phyloP scores from a whole-genome alignment of 345 rosid genomes.

The Moricandia arvensis region DNA sequence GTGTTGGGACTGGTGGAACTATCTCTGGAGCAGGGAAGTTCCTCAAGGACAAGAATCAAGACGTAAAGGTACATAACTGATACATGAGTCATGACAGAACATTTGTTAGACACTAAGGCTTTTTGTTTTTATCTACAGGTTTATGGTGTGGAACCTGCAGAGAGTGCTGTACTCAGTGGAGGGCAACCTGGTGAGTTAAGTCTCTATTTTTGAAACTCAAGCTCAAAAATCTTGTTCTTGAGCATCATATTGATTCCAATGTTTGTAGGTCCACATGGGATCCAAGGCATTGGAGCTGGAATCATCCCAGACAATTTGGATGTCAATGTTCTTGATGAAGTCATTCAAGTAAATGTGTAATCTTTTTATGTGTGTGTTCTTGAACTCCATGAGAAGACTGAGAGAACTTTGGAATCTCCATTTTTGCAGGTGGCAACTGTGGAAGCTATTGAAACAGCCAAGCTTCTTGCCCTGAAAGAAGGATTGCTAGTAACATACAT shows the following conservation, averaged over 20 bases:
- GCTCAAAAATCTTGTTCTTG: neutral
- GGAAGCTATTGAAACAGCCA: constrained; percentile 60
- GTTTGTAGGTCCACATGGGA: constrained; percentile 43
- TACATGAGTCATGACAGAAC: neutral
- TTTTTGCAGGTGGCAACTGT: constrained; percentile 45
- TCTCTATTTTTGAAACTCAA: neutral
- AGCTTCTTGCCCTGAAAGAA: constrained; percentile 55
- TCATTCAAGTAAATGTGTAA: constrained; percentile 40
- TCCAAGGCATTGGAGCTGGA: constrained; percentile 54
- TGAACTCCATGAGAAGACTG: neutral
- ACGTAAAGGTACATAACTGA: constrained; percentile 38
- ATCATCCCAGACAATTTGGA: constrained; percentile 41
- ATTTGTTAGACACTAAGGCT: neutral
- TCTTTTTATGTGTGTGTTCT: neutral
- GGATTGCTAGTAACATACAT: constrained; percentile 46
- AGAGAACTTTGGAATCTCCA: neutral
- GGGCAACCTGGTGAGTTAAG: constrained; percentile 30
- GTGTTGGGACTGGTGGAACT: constrained; percentile 74
- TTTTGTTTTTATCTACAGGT: constrained; percentile 22
- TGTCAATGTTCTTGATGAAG: constrained; percentile 43
- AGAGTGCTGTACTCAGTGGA: constrained; percentile 40
- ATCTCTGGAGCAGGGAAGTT: constrained; percentile 52
- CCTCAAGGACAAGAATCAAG: constrained; percentile 45
- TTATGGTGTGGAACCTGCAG: constrained; percentile 34
- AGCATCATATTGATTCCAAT: neutral